These are phyloP conservation scores for Malus fusca DNA, from an alignment of 306 rosid genomes.

Conservation along the genomic window DNA sequence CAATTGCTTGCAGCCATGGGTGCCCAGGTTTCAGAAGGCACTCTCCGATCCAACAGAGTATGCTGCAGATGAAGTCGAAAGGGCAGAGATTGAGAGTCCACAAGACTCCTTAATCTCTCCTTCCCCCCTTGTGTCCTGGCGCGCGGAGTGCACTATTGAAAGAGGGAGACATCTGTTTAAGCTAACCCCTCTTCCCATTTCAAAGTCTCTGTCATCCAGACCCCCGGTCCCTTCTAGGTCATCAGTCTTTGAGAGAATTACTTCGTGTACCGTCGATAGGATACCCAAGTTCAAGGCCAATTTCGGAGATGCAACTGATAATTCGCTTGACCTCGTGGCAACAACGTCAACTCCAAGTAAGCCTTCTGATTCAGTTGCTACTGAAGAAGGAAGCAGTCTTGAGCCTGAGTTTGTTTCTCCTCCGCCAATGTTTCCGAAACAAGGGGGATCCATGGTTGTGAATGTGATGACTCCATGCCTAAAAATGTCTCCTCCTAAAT, in stretches of 20 bases:
- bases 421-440: constrained; percentile 13
- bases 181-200: constrained; percentile 89
- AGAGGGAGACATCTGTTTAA: constrained; percentile 77
- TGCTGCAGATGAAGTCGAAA: constrained; percentile 17
- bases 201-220: constrained; percentile 57
- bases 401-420: constrained; percentile 35
- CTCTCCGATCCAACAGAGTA: constrained; percentile 27
- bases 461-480: constrained; percentile 65
- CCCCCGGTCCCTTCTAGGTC: constrained; percentile 31
- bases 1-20: constrained; percentile 71
- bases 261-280: constrained; percentile 22
- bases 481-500: constrained; percentile 80
- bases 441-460: constrained; percentile 41
- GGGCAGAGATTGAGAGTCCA: constrained; percentile 32
- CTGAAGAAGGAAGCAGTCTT: constrained; percentile 20
- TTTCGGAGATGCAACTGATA: constrained; percentile 24
- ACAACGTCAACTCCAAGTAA: constrained; percentile 35
- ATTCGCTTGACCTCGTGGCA: constrained; percentile 21
- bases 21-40: constrained; percentile 50
- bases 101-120: constrained; percentile 57
- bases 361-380: constrained; percentile 31
- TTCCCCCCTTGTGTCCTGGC: constrained; percentile 96
- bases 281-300: constrained; percentile 16
- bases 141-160: constrained; percentile 66
- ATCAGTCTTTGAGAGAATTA: constrained; percentile 31